Evolutionary conservation across 495 filamentous ascomycete species (phyloP).

Genomic region (Xylaria scruposa): DNA sequence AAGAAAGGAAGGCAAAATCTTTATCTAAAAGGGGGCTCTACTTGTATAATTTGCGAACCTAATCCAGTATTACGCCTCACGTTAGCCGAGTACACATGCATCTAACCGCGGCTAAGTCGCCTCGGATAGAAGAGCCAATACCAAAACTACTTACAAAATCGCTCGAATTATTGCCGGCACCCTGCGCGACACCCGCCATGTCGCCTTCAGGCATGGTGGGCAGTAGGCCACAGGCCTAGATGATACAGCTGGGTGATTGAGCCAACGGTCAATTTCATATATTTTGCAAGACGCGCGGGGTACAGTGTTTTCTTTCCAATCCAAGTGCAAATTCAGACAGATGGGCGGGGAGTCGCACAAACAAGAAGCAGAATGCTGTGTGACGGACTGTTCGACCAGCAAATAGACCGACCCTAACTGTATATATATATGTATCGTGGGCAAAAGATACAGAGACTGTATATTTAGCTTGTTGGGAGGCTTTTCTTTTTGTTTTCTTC

Average conservation of each 20-base stretch:
- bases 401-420: background rate
- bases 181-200: conserved; percentile 46
- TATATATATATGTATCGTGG: conserved; percentile 1
- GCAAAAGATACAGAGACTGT: background rate
- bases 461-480: background rate
- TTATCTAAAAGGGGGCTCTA: conserved; percentile 47
- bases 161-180: conserved; percentile 55
- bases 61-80: conserved; percentile 23
- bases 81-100: conserved; percentile 32
- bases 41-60: conserved; percentile 99
- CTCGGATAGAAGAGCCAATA: conserved; percentile 18
- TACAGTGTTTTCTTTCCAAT: background rate
- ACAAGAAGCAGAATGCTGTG: conserved; percentile 16
- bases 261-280: conserved; percentile 11
- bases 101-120: conserved; percentile 30
- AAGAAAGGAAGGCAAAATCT: conserved; percentile 14
- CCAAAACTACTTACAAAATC: conserved; percentile 53
- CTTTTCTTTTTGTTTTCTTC: background rate
- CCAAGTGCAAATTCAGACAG: background rate
- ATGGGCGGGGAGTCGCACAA: conserved; percentile 23
- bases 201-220: conserved; percentile 51
- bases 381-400: background rate
- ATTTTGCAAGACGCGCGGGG: conserved; percentile 9
- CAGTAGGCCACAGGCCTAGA: conserved; percentile 25
- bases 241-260: conserved; percentile 2